A percentile compares a stretch with the other conserved stretches of the same genome.
phyloP scores from a whole-genome alignment of 192 early-diverging fungal genomes.

The Backusella westeae region DNA sequence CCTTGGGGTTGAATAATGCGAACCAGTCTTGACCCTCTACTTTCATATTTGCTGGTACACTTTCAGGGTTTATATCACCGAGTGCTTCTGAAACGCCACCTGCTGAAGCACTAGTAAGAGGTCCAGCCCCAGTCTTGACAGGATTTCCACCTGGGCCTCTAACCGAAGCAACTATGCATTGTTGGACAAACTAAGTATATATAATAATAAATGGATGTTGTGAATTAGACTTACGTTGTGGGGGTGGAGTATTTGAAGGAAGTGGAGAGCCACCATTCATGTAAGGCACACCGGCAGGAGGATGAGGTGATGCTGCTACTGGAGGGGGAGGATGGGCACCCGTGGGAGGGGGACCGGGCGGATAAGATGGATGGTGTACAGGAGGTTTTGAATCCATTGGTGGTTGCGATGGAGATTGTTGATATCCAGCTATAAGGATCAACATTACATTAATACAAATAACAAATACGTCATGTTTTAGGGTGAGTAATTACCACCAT shows the following conservation, averaged over 20 bases:
- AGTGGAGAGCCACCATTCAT: constrained; percentile 17
- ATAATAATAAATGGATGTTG: neutral
- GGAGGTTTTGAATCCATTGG: constrained; percentile 30
- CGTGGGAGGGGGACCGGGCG: constrained; percentile 2
- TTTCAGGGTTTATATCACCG: constrained; percentile 79
- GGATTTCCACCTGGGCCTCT: constrained; percentile 11
- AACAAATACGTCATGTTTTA: neutral
- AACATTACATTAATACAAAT: neutral
- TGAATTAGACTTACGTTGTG: constrained; percentile 3
- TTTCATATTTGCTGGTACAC: constrained; percentile 70
- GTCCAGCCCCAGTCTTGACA: constrained; percentile 21
- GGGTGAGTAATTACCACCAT: neutral
- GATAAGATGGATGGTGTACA: constrained; percentile 14
- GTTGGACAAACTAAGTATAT: neutral
- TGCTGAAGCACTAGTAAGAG: constrained; percentile 16
- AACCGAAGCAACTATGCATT: neutral
- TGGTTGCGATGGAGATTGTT: constrained; percentile 7
- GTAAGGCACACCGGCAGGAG: constrained; percentile 9
- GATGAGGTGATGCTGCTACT: constrained; percentile 10
- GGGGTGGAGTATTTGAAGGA: constrained; percentile 15
- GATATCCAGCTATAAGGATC: constrained; percentile 1
- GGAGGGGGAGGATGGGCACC: neutral
- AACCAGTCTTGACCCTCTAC: constrained; percentile 89
- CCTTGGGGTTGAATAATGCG: constrained; percentile 78
- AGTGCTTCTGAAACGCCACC: constrained; percentile 35